Evolutionary conservation across 768 basidiomycete species (phyloP), one percentile per base, ranked within the genome.

Genomic region (Tephrocybe sp.): DNA sequence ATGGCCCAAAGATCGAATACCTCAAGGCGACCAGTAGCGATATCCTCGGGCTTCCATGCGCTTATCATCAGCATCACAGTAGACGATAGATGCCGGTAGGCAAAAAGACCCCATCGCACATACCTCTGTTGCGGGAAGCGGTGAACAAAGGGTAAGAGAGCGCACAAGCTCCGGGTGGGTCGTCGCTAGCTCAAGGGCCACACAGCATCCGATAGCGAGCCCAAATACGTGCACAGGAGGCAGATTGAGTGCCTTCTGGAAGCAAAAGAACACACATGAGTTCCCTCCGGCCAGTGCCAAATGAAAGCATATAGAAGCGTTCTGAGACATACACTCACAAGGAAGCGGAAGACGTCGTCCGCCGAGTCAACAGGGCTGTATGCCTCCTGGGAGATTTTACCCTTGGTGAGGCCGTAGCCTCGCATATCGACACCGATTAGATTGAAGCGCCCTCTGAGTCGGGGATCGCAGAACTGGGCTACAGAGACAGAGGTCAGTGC

Each of bases 201-300:
- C 55, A 25, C 58, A 55, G 11, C 62, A 53, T 2, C 67, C 67
- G 18, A 67, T 58, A 1, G 61, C 57, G 3, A 66, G 40, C 5
- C 62, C 66, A 26, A 68, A 65, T 26, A 68, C 48, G 53, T 67
- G 65, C 11, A 63, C 45, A 0, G 64, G 62, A 4, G 67, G 63
- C 10, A 68, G 59, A 24, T 58, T 42, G 37, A 66, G 47, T 11
- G 62, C 56, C 56, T 63, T 62, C 68, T 69, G 48, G 24, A 53
- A 48, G 26, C 1, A 43, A 53, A 42, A 47, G 34, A 24, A 30
- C 3, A 34, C 2, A 20, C 40, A n/a, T 56, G 11, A 53, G 39
- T 17, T 9, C 37, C 26, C 3, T 34, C 18, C 30, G 36, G 20
- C 38, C 28, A 25, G 42, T 7, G 17, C n/a, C 10, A 24, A 24